Percentiles rank a stretch among this genome's conserved stretches.
These are phyloP conservation scores for Sindora glabra DNA, from an alignment of 306 rosid genomes.

Conservation along the genomic window DNA sequence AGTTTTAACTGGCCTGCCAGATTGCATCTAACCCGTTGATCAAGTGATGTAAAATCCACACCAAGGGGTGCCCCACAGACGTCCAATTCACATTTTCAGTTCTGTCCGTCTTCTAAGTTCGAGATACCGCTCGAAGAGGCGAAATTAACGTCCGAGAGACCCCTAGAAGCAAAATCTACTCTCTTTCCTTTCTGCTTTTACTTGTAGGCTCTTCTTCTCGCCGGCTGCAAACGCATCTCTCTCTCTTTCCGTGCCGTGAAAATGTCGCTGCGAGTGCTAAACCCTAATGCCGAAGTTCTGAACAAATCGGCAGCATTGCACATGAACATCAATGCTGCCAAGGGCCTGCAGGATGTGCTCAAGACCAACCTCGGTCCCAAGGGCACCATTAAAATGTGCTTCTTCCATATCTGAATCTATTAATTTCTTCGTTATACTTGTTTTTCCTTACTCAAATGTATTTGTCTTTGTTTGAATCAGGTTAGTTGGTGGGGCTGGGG, in stretches of 20 bases:
- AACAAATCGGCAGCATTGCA: slow-evolving; percentile 96
- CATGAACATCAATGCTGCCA: slow-evolving; percentile 97
- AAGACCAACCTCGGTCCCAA: slow-evolving; percentile 92
- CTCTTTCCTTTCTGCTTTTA: not conserved
- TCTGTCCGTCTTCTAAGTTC: no score
- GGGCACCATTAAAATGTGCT: slow-evolving; percentile 88
- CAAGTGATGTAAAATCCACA: no score
- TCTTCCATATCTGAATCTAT: not conserved
- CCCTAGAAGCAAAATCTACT: no score
- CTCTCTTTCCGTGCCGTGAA: not conserved
- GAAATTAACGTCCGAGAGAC: no score
- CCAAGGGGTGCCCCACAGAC: no score
- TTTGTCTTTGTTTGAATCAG: slow-evolving; percentile 23
- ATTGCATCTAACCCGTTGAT: no score
- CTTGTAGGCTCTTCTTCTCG: not conserved
- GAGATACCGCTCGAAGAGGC: no score
- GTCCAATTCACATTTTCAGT: no score
- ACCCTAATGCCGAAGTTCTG: slow-evolving; percentile 95
- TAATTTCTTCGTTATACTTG: not conserved
- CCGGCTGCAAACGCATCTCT: no score
- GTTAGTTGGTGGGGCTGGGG: slow-evolving; percentile 98
- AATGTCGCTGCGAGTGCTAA: slow-evolving; percentile 73
- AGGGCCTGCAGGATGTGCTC: slow-evolving; percentile 92
- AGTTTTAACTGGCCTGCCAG: no score
- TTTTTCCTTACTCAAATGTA: not conserved